Conservation (phyloP, 1,284 basidiomycete species). For the Sporisorium graminicola region DNA sequence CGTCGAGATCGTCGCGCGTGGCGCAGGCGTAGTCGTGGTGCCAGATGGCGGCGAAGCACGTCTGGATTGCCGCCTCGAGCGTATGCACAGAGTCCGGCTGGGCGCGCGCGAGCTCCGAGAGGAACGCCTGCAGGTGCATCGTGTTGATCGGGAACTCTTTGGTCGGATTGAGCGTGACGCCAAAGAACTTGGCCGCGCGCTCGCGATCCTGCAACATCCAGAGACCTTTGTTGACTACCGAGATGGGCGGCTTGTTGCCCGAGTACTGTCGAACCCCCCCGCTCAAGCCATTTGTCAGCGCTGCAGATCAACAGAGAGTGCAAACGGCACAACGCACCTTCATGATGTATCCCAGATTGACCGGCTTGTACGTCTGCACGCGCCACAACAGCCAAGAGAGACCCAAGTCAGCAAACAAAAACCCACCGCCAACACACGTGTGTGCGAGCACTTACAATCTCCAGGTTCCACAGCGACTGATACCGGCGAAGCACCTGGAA, state of each 20-base stretch:
- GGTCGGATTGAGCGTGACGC: slow-evolving; percentile 55
- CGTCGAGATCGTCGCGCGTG: slow-evolving; percentile 40
- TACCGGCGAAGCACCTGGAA: slow-evolving; percentile 59
- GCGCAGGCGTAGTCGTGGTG: slow-evolving; percentile 32
- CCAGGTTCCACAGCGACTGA: slow-evolving; percentile 54
- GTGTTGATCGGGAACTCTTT: slow-evolving; percentile 63
- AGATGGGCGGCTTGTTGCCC: slow-evolving; percentile 65
- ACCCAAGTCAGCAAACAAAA: neutral
- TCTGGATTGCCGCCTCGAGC: slow-evolving; percentile 37
- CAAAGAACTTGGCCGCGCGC: slow-evolving; percentile 53
- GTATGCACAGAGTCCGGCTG: neutral
- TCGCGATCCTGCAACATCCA: slow-evolving; percentile 58
- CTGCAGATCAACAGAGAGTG: neutral
- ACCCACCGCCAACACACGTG: neutral
- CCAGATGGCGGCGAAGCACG: slow-evolving; percentile 59
- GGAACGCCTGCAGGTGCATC: slow-evolving; percentile 48
- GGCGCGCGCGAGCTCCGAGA: slow-evolving; percentile 37
- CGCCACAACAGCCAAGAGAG: neutral
- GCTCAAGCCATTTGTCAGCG: neutral
- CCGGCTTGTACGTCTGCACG: slow-evolving; percentile 43
- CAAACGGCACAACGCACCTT: slow-evolving; percentile 33
- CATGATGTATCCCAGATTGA: slow-evolving; percentile 66
- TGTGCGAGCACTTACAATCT: slow-evolving; percentile 28
- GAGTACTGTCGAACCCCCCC: slow-evolving; percentile 25
- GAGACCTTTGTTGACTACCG: slow-evolving; percentile 61